phyloP scores from a whole-genome alignment of 805 yeast genomes.

The Zygotorulaspora chibaensis region DNA sequence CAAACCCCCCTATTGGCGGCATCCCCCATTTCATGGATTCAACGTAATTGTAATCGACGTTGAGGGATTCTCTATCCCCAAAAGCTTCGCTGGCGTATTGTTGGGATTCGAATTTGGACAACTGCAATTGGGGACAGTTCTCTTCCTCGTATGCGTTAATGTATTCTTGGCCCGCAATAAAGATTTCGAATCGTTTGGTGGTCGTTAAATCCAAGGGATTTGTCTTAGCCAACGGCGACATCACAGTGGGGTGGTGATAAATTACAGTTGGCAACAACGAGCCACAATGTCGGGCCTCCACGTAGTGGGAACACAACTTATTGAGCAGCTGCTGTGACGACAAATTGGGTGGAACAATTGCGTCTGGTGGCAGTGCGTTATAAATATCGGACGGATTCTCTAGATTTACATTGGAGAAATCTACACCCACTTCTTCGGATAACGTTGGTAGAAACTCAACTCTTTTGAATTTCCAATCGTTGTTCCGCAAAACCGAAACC shows the following conservation, averaged over 20 bases:
- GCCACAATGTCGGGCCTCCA: constrained; percentile 59
- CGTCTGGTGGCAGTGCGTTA: constrained; percentile 11
- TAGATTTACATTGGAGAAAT: constrained; percentile 33
- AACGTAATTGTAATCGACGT: constrained; percentile 68
- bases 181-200: constrained; percentile 79
- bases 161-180: constrained; percentile 73
- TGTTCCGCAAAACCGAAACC: constrained; percentile 9
- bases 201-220: constrained; percentile 32
- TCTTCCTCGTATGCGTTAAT: constrained; percentile 97
- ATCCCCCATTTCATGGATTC: constrained; percentile 84
- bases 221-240: constrained; percentile 89
- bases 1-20: constrained; percentile 99
- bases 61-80: constrained; percentile 56
- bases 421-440: constrained; percentile 21
- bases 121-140: constrained; percentile 75
- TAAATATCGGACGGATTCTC: constrained; percentile 22
- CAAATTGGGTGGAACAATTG: constrained; percentile 1
- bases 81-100: constrained; percentile 42
- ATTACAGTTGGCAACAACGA: constrained; percentile 60
- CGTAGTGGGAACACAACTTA: constrained; percentile 50
- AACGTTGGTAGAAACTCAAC: constrained; percentile 33
- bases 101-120: constrained; percentile 58
- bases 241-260: constrained; percentile 72
- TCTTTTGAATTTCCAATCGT: constrained; percentile 29
- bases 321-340: constrained; percentile 64